Base-by-base conservation (phyloP, 2,329 filamentous ascomycete species). In the Fusarium foetens region DNA sequence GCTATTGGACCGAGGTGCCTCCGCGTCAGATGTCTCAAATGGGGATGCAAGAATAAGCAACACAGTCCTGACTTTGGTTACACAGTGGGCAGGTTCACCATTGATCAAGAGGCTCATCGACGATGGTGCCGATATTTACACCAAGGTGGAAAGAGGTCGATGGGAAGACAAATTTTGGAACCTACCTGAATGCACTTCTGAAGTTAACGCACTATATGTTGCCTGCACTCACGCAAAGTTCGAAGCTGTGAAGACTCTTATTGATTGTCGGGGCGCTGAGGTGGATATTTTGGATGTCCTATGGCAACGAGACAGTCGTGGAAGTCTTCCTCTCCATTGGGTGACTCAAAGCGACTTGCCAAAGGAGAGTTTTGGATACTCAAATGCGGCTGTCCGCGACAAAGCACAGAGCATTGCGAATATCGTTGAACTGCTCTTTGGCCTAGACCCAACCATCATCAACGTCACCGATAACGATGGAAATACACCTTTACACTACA, bases 61-160 rank as follows among this genome's bases (percentile, higher is more conserved):
- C 12, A 58, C 54, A 8, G 33, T 58, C 29, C 23, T 58, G 1
- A 58, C 54, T 31, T 48, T 38, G 5, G 21, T 52, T 25, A 53
- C 8, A 2, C 6, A 36, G 35, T 59, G 53, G 53, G 36, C 53
- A 59, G 29, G 60, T 9, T 38, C 53, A 36, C 23, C 38, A 4
- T 25, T 63, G 6, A 25, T 59, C 21, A 42, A 63, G n/a, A 59
- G 60, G 12, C 60, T 63, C 19, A 48, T 49, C 14, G 19, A 58
- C 14, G 12, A 10, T 9, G 42, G 53, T 6, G 60, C 60, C 1
- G 13, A 42, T 11, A 21, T 59, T 1, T 13, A 49, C 36, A 6
- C 43, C 3, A 59, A 43, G 10, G 23, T 63, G 9, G 25, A 5
- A 23, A 45, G 13, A 46, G 42, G 14, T 5, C 29, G 11, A 14